phyloP scores from a whole-genome alignment of 805 yeast genomes.

The Wickerhamiella azymoides region DNA sequence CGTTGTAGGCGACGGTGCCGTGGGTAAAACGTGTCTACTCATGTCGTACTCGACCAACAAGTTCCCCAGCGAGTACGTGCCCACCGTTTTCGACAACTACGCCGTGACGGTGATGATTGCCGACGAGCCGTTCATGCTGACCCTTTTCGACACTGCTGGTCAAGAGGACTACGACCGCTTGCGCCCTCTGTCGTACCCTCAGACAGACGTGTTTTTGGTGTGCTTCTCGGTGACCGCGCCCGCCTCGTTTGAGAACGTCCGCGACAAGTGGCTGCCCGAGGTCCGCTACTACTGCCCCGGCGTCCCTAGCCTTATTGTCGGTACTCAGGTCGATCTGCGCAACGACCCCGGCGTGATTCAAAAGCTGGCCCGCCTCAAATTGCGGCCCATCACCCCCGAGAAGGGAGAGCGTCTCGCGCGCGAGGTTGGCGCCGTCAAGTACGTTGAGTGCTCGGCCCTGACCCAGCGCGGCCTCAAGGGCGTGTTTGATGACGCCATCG shows the following conservation, averaged over 20 bases:
- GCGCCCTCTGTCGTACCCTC: conserved; percentile 93
- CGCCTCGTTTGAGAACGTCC: conserved; percentile 91
- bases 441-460: conserved; percentile 94
- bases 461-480: conserved; percentile 95
- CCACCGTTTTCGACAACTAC: conserved; percentile 87
- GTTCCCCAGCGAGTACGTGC: conserved; percentile 96
- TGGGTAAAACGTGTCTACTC: conserved; percentile 88
- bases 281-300: conserved; percentile 98
- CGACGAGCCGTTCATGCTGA: conserved; percentile 93
- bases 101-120: conserved; percentile 49
- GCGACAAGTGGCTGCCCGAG: conserved; percentile 98
- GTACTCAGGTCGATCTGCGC: conserved; percentile 91
- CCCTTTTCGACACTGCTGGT: conserved; percentile 97
- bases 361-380: conserved; percentile 79
- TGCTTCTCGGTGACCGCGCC: conserved; percentile 96
- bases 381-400: conserved; percentile 70
- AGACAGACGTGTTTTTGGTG: conserved; percentile 90
- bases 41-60: conserved; percentile 94
- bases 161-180: conserved; percentile 98
- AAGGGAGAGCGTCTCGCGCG: conserved; percentile 88
- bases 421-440: conserved; percentile 88
- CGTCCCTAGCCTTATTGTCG: conserved; percentile 92
- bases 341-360: conserved; percentile 85
- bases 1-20: conserved; percentile 99
- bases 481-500: conserved; percentile 97